These are phyloP conservation scores for Chlorella sp. DNA, from an alignment of 139 green algal genomes.

Conservation along the genomic window DNA sequence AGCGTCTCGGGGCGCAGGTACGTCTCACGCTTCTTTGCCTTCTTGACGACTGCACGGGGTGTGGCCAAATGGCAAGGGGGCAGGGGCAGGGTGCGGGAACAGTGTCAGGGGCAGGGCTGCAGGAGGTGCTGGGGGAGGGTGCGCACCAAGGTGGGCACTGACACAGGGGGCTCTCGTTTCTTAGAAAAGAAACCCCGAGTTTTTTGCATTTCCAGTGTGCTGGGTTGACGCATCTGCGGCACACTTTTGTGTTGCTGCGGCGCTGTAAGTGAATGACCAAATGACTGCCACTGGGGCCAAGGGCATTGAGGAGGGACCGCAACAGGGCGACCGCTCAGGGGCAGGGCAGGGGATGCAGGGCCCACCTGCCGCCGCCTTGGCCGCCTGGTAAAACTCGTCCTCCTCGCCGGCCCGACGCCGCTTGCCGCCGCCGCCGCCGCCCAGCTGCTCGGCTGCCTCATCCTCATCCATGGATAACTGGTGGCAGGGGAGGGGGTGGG, in stretches of 20 bases:
- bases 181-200: too few species aligned
- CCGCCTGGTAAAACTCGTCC: slow-evolving; percentile 26
- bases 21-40: slow-evolving; percentile 56
- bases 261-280: too few species aligned
- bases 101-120: not conserved
- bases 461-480: slow-evolving; percentile 36
- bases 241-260: too few species aligned
- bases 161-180: too few species aligned
- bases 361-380: slow-evolving; percentile 28
- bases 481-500: too few species aligned
- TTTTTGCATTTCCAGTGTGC: too few species aligned
- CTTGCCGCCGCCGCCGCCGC: slow-evolving; percentile 28
- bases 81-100: not conserved
- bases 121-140: not conserved
- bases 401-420: slow-evolving; percentile 23
- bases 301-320: too few species aligned
- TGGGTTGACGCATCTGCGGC: too few species aligned
- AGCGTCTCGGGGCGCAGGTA: slow-evolving; percentile 44
- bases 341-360: not conserved
- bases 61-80: not conserved
- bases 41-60: slow-evolving; percentile 55
- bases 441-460: slow-evolving; percentile 22
- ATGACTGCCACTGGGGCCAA: too few species aligned
- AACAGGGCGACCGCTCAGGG: too few species aligned
- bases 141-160: too few species aligned